Base-by-base conservation (phyloP, 2,329 filamentous ascomycete genomes). In the Lachnellula subtilissima region DNA sequence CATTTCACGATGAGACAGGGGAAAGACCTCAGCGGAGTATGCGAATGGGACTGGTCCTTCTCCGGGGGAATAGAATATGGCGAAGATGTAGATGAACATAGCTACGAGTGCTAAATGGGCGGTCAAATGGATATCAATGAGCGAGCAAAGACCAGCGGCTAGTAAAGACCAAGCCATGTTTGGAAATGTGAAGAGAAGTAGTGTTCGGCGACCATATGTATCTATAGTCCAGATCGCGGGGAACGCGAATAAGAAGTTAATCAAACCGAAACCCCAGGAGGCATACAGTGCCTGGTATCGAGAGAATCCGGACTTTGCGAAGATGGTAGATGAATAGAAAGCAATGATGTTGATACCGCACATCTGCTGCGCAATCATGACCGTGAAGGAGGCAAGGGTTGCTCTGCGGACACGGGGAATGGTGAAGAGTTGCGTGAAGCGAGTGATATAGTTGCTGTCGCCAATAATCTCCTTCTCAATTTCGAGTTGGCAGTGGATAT, bases 371-470 rank as follows among this genome's bases (percentile, higher is more conserved):
- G 53, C 64, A 50, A 67, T 66, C 66, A 68, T 95, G 64, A 93
- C 89, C 1, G 84, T 84, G 61, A 85, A 88, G 0, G 89, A 87
- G 6, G 89, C 90, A 17, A 88, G 77, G 4, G 85, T 92, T 3
- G 91, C 91, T 39, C 86, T 79, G 14, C 86, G 81, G 5, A 88
- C 75, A 48, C 87, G 81, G 2, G 87, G 85, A 52, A 90, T 79
- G 7, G 83, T 88, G 65, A 90, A 87, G 3, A 87, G 76, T 67
- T 89, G 81, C 47, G 78, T 65, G 62, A 89, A 85, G 6, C 87
- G 82, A 69, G 74, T 61, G 71, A 76, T 0, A 72, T 77, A 86
- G 70, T 78, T 85, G 64, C 73, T 80, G 5, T 77, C 51, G 35
- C 70, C 73, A 19, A 77, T 71, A 37, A 59, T 57, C 22, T 62